phyloP scores from a whole-genome alignment of 2,329 filamentous ascomycete species.

The Gnomoniopsis sp. region DNA sequence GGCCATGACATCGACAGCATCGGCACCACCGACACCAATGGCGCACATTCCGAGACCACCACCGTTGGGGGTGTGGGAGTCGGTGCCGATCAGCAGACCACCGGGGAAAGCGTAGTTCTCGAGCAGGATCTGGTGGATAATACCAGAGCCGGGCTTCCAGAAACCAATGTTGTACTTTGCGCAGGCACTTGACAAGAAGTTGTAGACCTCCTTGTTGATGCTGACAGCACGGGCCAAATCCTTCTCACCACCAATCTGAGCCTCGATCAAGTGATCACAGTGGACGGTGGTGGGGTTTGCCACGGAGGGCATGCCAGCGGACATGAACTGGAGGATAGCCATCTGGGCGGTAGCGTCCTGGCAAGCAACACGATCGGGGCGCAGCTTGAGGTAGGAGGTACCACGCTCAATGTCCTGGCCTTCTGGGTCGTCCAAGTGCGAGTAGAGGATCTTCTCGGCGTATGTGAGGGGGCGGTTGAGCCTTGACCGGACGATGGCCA shows the following conservation, averaged over 20 bases:
- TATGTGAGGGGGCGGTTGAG: conserved; percentile 92
- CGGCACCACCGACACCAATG: conserved; percentile 96
- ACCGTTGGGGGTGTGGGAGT: conserved; percentile 96
- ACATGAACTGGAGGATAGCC: conserved; percentile 99
- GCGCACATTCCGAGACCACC: conserved; percentile 93
- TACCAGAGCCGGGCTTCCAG: conserved; percentile 98
- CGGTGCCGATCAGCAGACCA: conserved; percentile 95
- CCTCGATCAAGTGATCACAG: conserved; percentile 99
- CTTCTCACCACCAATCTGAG: conserved; percentile 87
- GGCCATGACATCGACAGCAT: conserved; percentile 96
- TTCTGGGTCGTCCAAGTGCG: conserved; percentile 94
- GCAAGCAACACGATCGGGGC: conserved; percentile 96
- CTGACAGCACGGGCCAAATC: conserved; percentile 86
- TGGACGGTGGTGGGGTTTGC: conserved; percentile 95
- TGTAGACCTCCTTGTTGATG: conserved; percentile 99
- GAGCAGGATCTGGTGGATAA: conserved; percentile 97
- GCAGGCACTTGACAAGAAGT: conserved; percentile 90
- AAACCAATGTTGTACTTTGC: conserved; percentile 99
- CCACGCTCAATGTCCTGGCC: conserved; percentile 95
- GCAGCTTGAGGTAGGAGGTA: conserved; percentile 91
- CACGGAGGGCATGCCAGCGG: conserved; percentile 90
- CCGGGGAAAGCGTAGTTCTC: conserved; percentile 99
- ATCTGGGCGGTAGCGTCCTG: conserved; percentile 99
- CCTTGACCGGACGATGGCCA: conserved; percentile 81
- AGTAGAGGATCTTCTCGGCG: conserved; percentile 99